Evolutionary conservation across 768 basidiomycete species (phyloP), one percentile per base, ranked within the genome.

Genomic region (Boletus sp.): DNA sequence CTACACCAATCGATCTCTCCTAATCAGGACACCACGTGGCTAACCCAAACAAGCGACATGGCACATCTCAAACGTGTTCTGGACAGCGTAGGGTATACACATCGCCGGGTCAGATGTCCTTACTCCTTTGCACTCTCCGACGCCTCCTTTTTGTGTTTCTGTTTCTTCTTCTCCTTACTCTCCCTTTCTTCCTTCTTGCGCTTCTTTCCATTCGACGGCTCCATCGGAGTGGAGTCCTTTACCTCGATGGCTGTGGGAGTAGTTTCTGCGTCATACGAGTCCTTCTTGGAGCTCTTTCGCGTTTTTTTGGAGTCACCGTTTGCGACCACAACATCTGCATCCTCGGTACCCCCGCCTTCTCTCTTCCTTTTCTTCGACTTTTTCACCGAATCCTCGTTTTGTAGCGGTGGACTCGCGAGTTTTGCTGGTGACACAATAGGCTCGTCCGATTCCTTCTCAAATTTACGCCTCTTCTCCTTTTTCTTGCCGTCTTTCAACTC

Each of bases 351-450:
- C 7, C 58, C 32, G 14, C 49, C 43, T 44, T 57, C 51, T 61
- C 64, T 68, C 56, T 68, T 74, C 47, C 72, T 72, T 57, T 75
- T 77, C 55, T 71, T 75, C 37, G 61, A 64, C 56, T 65, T 65
- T 29, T 57, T 60, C 32, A 44, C 52, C 35, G 58, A 43, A 8
- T 30, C 46, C 34, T 35, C 53, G 34, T 54, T 45, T 44, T 59
- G 62, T 41, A 3, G 38, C 13, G 43, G 23, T 33, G 43, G 17
- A 17, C 32, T 49, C 47, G 23, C 35, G 38, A 58, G 57, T 56
- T 57, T 61, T 34, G 49, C 59, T 48, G 29, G 29, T 32, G 53
- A 50, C 44, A 14, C 59, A 41, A 7, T 5, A 15, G 48, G 30
- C 54, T 74, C 76, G 7, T 62, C 38, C 11, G 29, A 41, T 14